Evolutionary conservation across 2,329 filamentous ascomycete species (phyloP), one percentile per base, ranked within the genome.

Genomic region (Gaeumannomyces sp.): DNA sequence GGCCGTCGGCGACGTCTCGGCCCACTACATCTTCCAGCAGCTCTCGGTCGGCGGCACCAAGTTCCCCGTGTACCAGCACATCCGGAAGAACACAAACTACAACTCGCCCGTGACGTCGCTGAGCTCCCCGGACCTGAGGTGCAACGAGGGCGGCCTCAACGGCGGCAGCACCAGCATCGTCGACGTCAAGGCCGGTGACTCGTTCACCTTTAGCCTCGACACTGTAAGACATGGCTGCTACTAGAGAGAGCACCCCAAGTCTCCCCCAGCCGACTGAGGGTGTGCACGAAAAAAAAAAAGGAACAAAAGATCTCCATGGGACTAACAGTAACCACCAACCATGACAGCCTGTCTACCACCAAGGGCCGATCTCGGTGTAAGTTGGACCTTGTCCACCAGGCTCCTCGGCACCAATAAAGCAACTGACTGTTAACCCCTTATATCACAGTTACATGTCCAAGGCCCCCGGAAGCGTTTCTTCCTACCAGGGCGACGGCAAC

Each of bases 71-170:
- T 79, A 73, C 68, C 70, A 78, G 67, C 75, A 78, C 68, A 76
- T 82, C 69, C 76, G 80, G 61, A 73, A 77, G 66, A 81, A 81
- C 73, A 76, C 72, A 65, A 83, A 81, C 77, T 73, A 77, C 69
- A 81, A 82, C 75, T 80, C 77, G 8, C 80, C 79, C 7, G 79
- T 81, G 25, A 80, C 77, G 19, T 73, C 75, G 50, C 69, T 80
- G 58, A 64, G 72, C 3, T 78, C 77, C 8, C 74, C 74, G 59
- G 77, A 79, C 68, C 72, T 79, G 62, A 73, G 77, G 56, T 79
- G 78, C 73, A 80, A 80, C 68, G 76, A 74, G 4, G 77, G 77
- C 65, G 72, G 72, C 62, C 72, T 71, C 6, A 69, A 70, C 6
- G 76, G 76, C 13, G 70, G 69, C 25, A 68, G 66, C 64, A 78